Evolutionary conservation across 1,139 yeast genomes (phyloP).

Genomic region (Yamadazyma aaseri): DNA sequence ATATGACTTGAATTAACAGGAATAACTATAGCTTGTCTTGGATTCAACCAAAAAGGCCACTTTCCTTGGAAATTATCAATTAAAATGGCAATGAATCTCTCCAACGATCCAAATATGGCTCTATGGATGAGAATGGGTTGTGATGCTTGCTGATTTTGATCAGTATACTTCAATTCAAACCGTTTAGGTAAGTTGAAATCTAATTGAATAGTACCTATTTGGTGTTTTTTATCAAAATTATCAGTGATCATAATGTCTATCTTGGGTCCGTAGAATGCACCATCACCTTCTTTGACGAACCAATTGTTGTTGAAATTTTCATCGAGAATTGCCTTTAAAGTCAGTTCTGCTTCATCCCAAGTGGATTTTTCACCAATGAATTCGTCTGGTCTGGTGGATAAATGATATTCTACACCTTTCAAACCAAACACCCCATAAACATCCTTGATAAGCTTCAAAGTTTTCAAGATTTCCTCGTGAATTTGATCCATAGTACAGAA

Average conservation of each 20-base stretch:
- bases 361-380: slow-evolving; percentile 82
- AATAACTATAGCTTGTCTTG: slow-evolving; percentile 85
- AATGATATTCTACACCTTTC: slow-evolving; percentile 76
- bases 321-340: slow-evolving; percentile 64
- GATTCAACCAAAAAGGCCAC: slow-evolving; percentile 98
- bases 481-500: slow-evolving; percentile 92
- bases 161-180: slow-evolving; percentile 70
- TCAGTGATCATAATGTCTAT: slow-evolving; percentile 84
- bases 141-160: slow-evolving; percentile 44
- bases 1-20: slow-evolving; percentile 69
- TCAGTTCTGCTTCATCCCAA: slow-evolving; percentile 85
- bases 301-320: slow-evolving; percentile 57
- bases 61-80: slow-evolving; percentile 90
- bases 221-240: slow-evolving; percentile 81
- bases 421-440: background rate
- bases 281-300: slow-evolving; percentile 86
- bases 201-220: slow-evolving; percentile 92
- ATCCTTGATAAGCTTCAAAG: slow-evolving; percentile 1
- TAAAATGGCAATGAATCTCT: slow-evolving; percentile 85
- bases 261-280: slow-evolving; percentile 99
- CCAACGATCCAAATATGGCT: slow-evolving; percentile 93
- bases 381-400: slow-evolving; percentile 93
- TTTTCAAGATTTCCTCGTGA: slow-evolving; percentile 60
- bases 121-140: slow-evolving; percentile 89
- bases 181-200: slow-evolving; percentile 93